A percentile compares a stretch with the other conserved stretches of the same genome.
Evolutionary conservation across 768 basidiomycete genomes (phyloP).

Genomic region (Calvatia gigantea): DNA sequence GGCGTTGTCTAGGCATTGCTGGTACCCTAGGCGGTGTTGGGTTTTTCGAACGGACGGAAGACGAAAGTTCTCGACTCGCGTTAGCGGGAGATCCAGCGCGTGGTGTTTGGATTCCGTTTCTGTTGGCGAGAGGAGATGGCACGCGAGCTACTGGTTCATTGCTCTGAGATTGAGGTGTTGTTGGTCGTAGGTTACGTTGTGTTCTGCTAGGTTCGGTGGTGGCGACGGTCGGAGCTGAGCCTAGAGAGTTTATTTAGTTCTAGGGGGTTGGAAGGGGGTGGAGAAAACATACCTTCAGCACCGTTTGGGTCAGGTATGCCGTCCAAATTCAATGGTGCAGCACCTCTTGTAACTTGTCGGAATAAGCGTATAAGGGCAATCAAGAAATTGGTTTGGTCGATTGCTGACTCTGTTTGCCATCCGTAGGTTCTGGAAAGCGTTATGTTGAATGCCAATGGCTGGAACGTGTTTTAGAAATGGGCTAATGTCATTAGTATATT

Average conservation of each 20-base stretch:
- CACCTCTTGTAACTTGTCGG: conserved; percentile 39
- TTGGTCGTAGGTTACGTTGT: conserved; percentile 8
- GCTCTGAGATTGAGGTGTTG: conserved; percentile 16
- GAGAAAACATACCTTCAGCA: conserved; percentile 26
- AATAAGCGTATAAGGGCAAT: conserved; percentile 62
- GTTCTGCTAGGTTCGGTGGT: conserved; percentile 8
- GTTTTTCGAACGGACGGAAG: conserved; percentile 5
- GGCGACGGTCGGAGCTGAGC: conserved; percentile 4
- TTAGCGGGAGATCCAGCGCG: conserved; percentile 22
- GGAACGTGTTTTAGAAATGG: conserved; percentile 12
- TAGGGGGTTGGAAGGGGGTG: not conserved
- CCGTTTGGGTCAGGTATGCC: conserved; percentile 47
- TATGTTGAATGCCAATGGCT: conserved; percentile 73
- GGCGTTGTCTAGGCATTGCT: conserved; percentile 30
- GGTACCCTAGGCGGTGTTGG: conserved; percentile 24
- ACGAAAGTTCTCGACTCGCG: conserved; percentile 22
- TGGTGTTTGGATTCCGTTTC: conserved; percentile 13
- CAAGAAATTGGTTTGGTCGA: conserved; percentile 75
- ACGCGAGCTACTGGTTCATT: conserved; percentile 12
- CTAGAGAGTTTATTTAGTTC: not conserved
- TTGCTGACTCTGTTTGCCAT: conserved; percentile 79
- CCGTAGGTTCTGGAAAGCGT: conserved; percentile 86
- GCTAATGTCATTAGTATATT: not conserved
- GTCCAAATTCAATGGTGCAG: conserved; percentile 49
- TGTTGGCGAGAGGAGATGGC: conserved; percentile 15